Evolutionary conservation across 306 rosid species (phyloP).

Genomic region (Quercus agrifolia): DNA sequence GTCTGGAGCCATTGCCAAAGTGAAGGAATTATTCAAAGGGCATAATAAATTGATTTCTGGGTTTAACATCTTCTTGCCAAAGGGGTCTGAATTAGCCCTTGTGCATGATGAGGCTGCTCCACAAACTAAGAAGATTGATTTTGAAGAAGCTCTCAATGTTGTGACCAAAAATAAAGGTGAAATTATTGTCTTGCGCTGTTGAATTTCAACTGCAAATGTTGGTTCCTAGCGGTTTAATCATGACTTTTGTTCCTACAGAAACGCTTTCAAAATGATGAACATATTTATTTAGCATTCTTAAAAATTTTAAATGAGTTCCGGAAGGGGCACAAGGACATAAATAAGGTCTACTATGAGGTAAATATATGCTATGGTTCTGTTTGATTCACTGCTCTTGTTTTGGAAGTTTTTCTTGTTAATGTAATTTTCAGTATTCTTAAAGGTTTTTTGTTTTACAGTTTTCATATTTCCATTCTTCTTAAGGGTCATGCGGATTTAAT

Average conservation of each 20-base stretch:
- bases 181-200: neutral
- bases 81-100: constrained; percentile 86
- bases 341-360: too few species aligned
- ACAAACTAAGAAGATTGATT: constrained; percentile 84
- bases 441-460: neutral
- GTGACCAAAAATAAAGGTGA: constrained; percentile 98
- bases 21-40: constrained; percentile 91
- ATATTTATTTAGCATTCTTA: too few species aligned
- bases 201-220: constrained; percentile 5
- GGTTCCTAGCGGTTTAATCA: constrained; percentile 6
- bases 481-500: constrained; percentile 79
- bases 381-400: too few species aligned
- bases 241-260: constrained; percentile 46
- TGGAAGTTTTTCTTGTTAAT: too few species aligned
- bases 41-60: constrained; percentile 88
- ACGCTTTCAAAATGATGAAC: constrained; percentile 47
- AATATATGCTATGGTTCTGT: too few species aligned
- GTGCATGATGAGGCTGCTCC: constrained; percentile 75
- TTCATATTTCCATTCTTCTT: constrained; percentile 74
- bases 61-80: constrained; percentile 91
- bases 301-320: too few species aligned
- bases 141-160: constrained; percentile 92
- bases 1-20: constrained; percentile 85
- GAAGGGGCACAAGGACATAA: too few species aligned
- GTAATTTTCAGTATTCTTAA: too few species aligned